Percentiles rank a stretch among this genome's conserved stretches.
These are phyloP conservation scores for Oxytropis ochrocephala DNA, from an alignment of 306 rosid genomes.

Conservation along the genomic window DNA sequence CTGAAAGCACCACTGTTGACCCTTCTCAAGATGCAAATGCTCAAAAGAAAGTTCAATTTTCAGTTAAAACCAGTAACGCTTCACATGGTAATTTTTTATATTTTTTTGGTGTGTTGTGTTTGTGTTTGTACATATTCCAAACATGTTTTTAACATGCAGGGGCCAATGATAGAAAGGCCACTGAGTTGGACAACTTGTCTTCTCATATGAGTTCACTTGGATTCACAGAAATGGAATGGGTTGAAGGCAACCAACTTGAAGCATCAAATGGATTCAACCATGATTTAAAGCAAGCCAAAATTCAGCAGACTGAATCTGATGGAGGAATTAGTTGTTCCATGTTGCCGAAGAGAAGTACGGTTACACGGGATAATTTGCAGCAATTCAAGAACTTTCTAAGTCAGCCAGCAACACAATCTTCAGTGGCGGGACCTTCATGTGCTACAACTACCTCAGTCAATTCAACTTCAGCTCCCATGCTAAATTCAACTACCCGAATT, in stretches of 20 bases:
- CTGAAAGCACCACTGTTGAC: not conserved
- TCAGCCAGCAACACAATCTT: constrained; percentile 74
- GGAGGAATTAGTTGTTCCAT: constrained; percentile 46
- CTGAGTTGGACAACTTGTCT: constrained; percentile 69
- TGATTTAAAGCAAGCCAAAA: constrained; percentile 40
- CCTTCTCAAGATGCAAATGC: constrained; percentile 41
- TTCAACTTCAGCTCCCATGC: constrained; percentile 82
- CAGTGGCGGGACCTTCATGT: constrained; percentile 61
- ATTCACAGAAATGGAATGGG: constrained; percentile 93
- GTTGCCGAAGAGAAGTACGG: constrained; percentile 50
- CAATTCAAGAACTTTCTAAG: constrained; percentile 62
- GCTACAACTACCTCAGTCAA: constrained; percentile 85
- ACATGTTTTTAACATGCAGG: constrained; percentile 52
- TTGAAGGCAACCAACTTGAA: constrained; percentile 46
- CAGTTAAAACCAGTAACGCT: constrained; percentile 28
- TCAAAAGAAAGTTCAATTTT: constrained; percentile 51
- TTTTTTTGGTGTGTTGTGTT: not conserved
- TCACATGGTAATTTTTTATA: constrained; percentile 46
- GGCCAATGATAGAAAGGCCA: constrained; percentile 77
- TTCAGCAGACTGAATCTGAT: constrained; percentile 41
- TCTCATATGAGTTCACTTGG: constrained; percentile 93
- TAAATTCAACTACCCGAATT: constrained; percentile 47
- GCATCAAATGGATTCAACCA: constrained; percentile 42
- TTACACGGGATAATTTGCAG: constrained; percentile 61
- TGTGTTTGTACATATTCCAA: not conserved